Percentiles rank a stretch among this genome's conserved stretches.
Evolutionary conservation across 257 asterid species (phyloP).

Genomic region (Ophiorrhiza pumila): DNA sequence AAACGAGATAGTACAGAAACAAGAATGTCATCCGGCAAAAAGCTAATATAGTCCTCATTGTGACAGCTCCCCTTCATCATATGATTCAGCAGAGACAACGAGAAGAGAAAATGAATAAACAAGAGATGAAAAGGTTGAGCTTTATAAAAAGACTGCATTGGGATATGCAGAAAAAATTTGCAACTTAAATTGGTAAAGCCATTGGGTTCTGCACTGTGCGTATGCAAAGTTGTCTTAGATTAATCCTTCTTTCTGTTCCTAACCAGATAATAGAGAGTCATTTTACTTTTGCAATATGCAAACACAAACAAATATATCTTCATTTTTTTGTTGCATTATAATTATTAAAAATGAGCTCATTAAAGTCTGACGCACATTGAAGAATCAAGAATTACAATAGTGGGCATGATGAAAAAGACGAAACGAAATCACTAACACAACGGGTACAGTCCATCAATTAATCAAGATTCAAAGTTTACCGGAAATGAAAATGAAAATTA

Average conservation of each 20-base stretch:
- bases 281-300: not conserved
- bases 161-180: not conserved
- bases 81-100: constrained; percentile 8
- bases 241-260: no score
- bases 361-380: not conserved
- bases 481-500: not conserved
- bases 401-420: not conserved
- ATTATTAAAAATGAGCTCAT: not conserved
- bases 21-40: constrained; percentile 44
- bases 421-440: not conserved
- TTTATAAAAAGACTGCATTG: not conserved
- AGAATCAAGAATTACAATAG: not conserved
- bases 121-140: constrained; percentile 16
- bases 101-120: not conserved
- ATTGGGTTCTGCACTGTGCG: not conserved
- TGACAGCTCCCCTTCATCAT: constrained; percentile 23
- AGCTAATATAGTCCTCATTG: constrained; percentile 35
- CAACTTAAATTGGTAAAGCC: not conserved
- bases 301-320: no score
- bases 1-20: constrained; percentile 37
- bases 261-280: not conserved
- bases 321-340: no score
- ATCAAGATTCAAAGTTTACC: not conserved
- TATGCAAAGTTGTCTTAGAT: not conserved
- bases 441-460: not conserved